Evolutionary conservation across 768 basidiomycete species (phyloP), one percentile per base, ranked within the genome.

Genomic region (Agrocybe pediades): DNA sequence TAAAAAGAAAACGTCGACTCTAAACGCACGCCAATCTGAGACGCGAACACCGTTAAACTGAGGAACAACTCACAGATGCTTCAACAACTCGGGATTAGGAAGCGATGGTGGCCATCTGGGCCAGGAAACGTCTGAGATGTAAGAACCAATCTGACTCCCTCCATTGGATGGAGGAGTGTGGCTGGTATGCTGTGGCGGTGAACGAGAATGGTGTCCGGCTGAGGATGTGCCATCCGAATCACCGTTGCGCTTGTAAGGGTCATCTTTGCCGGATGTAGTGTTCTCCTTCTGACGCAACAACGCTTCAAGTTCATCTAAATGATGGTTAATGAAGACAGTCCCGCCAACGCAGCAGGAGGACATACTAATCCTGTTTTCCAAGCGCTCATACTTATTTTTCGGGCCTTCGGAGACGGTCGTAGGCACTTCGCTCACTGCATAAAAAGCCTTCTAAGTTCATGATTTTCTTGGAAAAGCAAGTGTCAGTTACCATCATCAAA

Each of bases 1-100:
- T 9, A 78, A 74, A 67, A 94, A 94, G 70, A 93, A 95, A 2
- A 83, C 83, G 27, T 92, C 88, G 48, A 91, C 81, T 41, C 87
- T 89, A 41, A 19, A 17, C 16, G 16, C 24, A 24, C 21, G 43
- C 5, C 17, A 25, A 17, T 16, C 48, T 50, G 17, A 21, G n/a
- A n/a, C 46, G 29, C 33, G 16, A 23, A 11, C n/a, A 17, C 2
- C 21, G 19, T n/a, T 24, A 42, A 24, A 17, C 27, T 20, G 21
- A 49, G 41, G n/a, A 36, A 39, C 23, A 17, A 68, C 84, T 61
- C 58, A 87, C 87, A 91, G 68, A 63, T 90, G 87, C 39, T 80
- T 78, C 9, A 90, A 69, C 29, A 88, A 68, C 24, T 82, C 79
- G 6, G 82, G 81, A n/a, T 71, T 69, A 15, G 90, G 89, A 26